phyloP scores from a whole-genome alignment of 768 basidiomycete species.

The Podaxis mareebaensis region DNA sequence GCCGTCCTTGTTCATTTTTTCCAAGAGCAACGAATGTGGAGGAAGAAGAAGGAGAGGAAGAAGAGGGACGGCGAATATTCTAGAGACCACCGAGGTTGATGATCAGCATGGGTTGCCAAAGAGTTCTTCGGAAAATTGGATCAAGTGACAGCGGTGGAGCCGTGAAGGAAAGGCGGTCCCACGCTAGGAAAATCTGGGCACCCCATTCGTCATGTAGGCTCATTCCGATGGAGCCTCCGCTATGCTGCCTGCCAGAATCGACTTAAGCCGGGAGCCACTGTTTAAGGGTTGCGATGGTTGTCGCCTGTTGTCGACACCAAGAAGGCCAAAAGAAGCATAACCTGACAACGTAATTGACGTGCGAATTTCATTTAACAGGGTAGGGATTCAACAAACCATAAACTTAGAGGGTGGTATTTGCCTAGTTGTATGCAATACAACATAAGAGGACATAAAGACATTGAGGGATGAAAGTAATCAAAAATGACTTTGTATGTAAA shows the following conservation, averaged over 20 bases:
- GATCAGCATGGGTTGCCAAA: conserved; percentile 6
- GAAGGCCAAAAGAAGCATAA: background rate
- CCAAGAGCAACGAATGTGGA: conserved; percentile 13
- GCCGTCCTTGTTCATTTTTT: conserved; percentile 15
- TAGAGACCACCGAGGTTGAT: background rate
- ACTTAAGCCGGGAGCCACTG: background rate
- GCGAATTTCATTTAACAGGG: background rate
- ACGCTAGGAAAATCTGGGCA: background rate
- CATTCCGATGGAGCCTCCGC: background rate
- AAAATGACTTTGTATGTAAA: background rate
- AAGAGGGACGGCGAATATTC: too few relatives aligned
- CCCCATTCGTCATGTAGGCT: conserved; percentile 12
- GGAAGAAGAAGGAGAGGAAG: background rate
- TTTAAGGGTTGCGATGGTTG: background rate
- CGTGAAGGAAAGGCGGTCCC: conserved; percentile 8
- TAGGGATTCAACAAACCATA: background rate
- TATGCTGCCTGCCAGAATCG: background rate
- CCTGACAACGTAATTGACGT: background rate
- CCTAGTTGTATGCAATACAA: conserved; percentile 7
- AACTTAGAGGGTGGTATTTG: background rate
- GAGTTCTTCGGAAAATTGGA: background rate
- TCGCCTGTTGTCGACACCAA: background rate
- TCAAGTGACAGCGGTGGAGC: background rate
- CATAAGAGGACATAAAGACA: conserved; percentile 20
- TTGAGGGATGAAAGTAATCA: background rate